Conservation (phyloP, 352 stramenopile genomes). For the Pythium folliculosum region DNA sequence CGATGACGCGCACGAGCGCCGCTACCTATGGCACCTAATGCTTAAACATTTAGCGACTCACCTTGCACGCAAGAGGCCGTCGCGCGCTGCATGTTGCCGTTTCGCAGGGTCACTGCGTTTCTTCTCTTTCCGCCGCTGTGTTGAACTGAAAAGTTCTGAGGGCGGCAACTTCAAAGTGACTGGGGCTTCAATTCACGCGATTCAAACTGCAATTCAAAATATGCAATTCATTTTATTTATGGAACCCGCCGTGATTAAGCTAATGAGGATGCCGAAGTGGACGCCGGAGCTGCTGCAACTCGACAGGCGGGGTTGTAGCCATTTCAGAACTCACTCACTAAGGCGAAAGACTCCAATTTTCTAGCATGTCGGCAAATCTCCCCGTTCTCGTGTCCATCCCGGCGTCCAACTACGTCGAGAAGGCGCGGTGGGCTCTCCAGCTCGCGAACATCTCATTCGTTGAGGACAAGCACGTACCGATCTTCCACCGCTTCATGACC, state of each 20-base stretch:
- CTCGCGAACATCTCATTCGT: slow-evolving; percentile 42
- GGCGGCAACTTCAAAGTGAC: background rate
- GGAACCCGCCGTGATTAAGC: background rate
- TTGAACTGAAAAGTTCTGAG: background rate
- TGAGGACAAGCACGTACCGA: slow-evolving; percentile 48
- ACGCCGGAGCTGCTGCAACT: too few relatives aligned
- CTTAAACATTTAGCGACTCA: background rate
- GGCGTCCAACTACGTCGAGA: slow-evolving; percentile 63
- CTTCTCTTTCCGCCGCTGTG: background rate
- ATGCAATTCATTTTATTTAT: slow-evolving; percentile 1
- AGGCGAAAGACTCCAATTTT: too few relatives aligned
- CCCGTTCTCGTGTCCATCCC: slow-evolving; percentile 52
- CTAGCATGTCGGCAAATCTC: background rate
- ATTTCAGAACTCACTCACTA: background rate
- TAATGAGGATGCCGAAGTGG: background rate
- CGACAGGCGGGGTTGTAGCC: background rate
- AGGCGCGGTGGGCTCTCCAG: slow-evolving; percentile 56
- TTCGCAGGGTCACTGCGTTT: background rate
- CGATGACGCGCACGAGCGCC: background rate
- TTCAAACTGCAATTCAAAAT: background rate
- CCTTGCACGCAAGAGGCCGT: background rate
- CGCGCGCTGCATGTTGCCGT: slow-evolving; percentile 12
- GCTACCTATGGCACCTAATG: background rate
- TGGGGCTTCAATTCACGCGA: background rate
- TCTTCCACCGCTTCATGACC: slow-evolving; percentile 49